Conservation (phyloP, 2,329 filamentous ascomycete genomes). For the Lachnellula willkommii region DNA sequence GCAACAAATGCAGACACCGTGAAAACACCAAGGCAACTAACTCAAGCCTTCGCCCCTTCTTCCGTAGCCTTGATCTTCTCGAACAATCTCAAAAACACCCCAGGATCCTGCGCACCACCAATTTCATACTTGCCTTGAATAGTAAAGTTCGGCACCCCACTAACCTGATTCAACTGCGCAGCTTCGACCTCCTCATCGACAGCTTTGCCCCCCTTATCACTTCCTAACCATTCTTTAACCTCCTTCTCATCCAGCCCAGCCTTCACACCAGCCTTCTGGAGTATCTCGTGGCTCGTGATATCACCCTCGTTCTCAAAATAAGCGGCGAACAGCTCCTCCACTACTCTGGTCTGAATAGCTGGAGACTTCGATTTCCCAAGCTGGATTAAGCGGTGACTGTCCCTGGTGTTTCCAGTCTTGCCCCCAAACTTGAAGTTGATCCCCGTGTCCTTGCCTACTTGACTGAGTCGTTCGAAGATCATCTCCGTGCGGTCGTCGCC, state of each 20-base stretch:
- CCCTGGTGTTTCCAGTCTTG: slow-evolving; percentile 68
- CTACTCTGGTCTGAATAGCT: slow-evolving; percentile 53
- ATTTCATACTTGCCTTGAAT: slow-evolving; percentile 64
- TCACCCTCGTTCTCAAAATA: slow-evolving; percentile 63
- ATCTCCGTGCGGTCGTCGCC: slow-evolving; percentile 53
- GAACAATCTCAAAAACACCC: slow-evolving; percentile 62
- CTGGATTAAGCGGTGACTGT: slow-evolving; percentile 73
- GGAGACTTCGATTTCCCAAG: slow-evolving; percentile 52
- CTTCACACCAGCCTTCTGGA: slow-evolving; percentile 47
- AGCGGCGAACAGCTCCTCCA: slow-evolving; percentile 57
- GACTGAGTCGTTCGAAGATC: slow-evolving; percentile 52
- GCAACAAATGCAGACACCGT: neutral
- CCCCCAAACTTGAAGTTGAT: slow-evolving; percentile 70
- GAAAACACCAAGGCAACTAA: neutral
- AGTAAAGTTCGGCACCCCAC: slow-evolving; percentile 70
- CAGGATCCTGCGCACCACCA: slow-evolving; percentile 66
- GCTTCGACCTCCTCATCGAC: slow-evolving; percentile 29
- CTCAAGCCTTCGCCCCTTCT: slow-evolving; percentile 11
- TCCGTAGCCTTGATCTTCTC: slow-evolving; percentile 42
- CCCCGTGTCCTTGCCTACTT: slow-evolving; percentile 58
- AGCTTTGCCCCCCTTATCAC: slow-evolving; percentile 47
- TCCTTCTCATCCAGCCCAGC: slow-evolving; percentile 50
- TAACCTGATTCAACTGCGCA: slow-evolving; percentile 45
- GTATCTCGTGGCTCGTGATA: slow-evolving; percentile 51
- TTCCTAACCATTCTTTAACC: slow-evolving; percentile 48